Base-by-base conservation (phyloP, 176 grass and related monocot genomes). In the Hsuehochloa calcarea region DNA sequence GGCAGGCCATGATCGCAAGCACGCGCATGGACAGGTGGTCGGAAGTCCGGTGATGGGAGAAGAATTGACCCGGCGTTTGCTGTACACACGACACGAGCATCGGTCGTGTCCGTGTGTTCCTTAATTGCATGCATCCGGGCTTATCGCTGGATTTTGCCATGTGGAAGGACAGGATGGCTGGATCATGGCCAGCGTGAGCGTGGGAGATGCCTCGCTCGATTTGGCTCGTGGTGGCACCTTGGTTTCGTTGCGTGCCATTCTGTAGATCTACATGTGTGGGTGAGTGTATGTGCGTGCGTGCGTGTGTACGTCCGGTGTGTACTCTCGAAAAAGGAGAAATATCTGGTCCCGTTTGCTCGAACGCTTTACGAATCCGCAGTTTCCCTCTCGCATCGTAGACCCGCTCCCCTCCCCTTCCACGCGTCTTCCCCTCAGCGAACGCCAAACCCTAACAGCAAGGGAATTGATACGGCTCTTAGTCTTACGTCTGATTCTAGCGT, bases 1-100 rank as follows among this genome's bases (percentile, higher is more conserved):
- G 60, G 38, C 86, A 97, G 95, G 95, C 95, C 19, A 68, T 88
- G 90, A 37, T 86, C 35, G 95, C 95, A 49, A 91, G 77, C 68
- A 74, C 80, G 23, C 79, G 92, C 54, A 83, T 97, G 86, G 87
- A 92, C 78, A 94, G 89, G 62, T 62, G 49, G 82, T 81, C 62
- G 38, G 8, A 80, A 51, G 80, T 82, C 8, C 87, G 89, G 35
- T 90, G 72, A 82, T 22, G 23, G 38, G 5, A 12, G 29, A 34
- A 23, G 54, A 2, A 46, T 59, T 41, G 6, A 15, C 46, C 3
- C 13, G 6, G 31, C 19, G 58, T 51, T 26, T 16, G 29, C 22
- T 68, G 69, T 13, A 20, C 22, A 72, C 29, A 34, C 6, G 10
- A 72, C 29, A 34, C 6, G 10, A 44, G 35, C 50, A 51, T 10